Conservation (phyloP, 192 early-diverging fungal genomes). For the Allomyces javanicus region DNA sequence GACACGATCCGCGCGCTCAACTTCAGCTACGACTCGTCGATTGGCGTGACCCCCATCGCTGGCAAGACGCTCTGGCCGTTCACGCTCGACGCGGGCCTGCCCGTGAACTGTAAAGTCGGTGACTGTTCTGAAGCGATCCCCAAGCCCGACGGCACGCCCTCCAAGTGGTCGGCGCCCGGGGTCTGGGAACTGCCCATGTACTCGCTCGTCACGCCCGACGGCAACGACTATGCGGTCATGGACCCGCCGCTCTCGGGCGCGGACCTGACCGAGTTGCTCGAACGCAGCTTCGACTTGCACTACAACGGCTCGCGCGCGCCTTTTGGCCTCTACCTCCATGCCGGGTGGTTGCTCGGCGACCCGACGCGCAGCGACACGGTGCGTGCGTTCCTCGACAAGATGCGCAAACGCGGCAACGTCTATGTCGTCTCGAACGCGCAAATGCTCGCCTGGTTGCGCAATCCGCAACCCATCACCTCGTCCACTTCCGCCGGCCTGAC, state of each 20-base stretch:
- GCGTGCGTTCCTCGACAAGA: background rate
- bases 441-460: background rate
- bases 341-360: slow-evolving; percentile 4
- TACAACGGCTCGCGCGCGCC: slow-evolving; percentile 13
- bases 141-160: slow-evolving; percentile 4
- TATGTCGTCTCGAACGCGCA: background rate
- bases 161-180: slow-evolving; percentile 7
- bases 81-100: slow-evolving; percentile 15
- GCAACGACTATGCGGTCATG: slow-evolving; percentile 8
- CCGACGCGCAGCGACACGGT: background rate
- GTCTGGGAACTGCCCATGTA: slow-evolving; percentile 17
- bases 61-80: slow-evolving; percentile 15
- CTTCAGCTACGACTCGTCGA: slow-evolving; percentile 14
- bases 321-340: slow-evolving; percentile 17
- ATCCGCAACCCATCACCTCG: background rate
- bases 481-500: background rate
- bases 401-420: background rate
- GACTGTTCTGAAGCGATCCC: slow-evolving; percentile 6
- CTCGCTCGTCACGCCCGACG: background rate
- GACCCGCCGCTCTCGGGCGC: background rate
- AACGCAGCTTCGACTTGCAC: slow-evolving; percentile 9
- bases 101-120: slow-evolving; percentile 1
- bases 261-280: background rate
- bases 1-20: slow-evolving; percentile 10
- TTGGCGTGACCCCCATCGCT: slow-evolving; percentile 2